Percentiles rank a stretch among this genome's conserved stretches.
Conservation (phyloP, 2,329 filamentous ascomycete genomes). For the Verticillium dahliae region DNA sequence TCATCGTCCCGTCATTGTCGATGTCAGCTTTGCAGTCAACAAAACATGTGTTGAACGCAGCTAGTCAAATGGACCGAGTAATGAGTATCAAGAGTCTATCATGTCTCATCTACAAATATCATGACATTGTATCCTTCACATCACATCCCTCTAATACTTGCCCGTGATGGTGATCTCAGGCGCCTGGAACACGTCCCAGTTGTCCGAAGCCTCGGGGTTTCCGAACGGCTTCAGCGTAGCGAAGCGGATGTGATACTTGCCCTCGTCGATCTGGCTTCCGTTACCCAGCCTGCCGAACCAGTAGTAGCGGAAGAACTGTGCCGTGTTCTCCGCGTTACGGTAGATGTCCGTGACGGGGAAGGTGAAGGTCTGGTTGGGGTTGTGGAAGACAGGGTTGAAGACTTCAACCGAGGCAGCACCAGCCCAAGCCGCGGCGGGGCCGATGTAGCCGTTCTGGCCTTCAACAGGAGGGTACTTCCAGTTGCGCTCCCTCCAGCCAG, state of each 20-base stretch:
- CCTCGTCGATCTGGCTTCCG: slow-evolving; percentile 30
- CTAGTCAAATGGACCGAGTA: not conserved
- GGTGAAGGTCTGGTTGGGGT: slow-evolving; percentile 17
- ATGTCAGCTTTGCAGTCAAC: slow-evolving; percentile 12
- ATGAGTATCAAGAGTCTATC: not conserved
- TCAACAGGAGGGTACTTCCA: slow-evolving; percentile 35
- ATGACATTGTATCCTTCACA: not conserved
- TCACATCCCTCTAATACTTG: slow-evolving; percentile 2
- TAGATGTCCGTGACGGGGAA: slow-evolving; percentile 16
- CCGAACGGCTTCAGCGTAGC: slow-evolving; percentile 34
- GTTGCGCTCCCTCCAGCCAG: slow-evolving; percentile 27
- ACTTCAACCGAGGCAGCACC: slow-evolving; percentile 8
- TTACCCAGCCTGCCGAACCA: slow-evolving; percentile 39
- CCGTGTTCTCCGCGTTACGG: slow-evolving; percentile 11
- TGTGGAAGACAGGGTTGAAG: slow-evolving; percentile 14
- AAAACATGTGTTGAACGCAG: not conserved
- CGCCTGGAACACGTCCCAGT: slow-evolving; percentile 33
- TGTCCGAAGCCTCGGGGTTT: slow-evolving; percentile 29
- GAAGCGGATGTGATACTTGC: slow-evolving; percentile 33
- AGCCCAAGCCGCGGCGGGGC: slow-evolving; percentile 24
- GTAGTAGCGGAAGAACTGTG: slow-evolving; percentile 18
- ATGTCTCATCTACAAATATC: not conserved
- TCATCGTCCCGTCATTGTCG: slow-evolving; percentile 22
- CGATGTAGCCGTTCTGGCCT: slow-evolving; percentile 31
- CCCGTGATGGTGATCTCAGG: slow-evolving; percentile 23